Evolutionary conservation across 306 rosid genomes (phyloP), one percentile per base, ranked within the genome.

Genomic region (Cicer pinnatifidum): DNA sequence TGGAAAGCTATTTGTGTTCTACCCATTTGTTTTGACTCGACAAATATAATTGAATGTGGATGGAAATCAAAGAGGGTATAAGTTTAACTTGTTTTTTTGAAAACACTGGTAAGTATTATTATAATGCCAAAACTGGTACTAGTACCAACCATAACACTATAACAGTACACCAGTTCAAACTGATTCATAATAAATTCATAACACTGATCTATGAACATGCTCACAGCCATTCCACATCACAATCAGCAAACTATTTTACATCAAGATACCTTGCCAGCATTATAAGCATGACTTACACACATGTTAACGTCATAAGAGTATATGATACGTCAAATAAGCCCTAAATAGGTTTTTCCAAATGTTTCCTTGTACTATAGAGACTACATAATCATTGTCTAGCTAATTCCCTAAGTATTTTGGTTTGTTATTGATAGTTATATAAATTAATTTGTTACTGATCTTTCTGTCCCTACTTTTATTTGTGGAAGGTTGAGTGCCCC

Each of bases 401-500:
- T 28, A 19, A 51, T 46, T 46, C 10, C 3, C 53, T 17, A 8
- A 8, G 3, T 37, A 37, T 37, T 33, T 51, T 44, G 48, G 10
- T 7, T 46, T 16, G 71, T 33, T 65, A 53, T 33, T 77, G 5
- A 35, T 45, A 17, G 58, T 67, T 65, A 5, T 48, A 35, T 44
- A 73, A 37, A 52, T 15, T 51, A 71, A 67, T 47, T 28, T 38
- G 40, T 70, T 41, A 66, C 23, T 38, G 33, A 68, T 56, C 51
- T 37, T 51, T 63, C n/a, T 62, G 47, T 44, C 41, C 41, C 2
- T 9, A 20, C 60, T 54, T 82, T 72, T 60, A 50, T 48, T 41
- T 52, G 71, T 20, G 67, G 69, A 62, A 39, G 68, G 71, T 64
- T 76, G 46, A 71, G 61, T 10, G 38, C 15, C 39, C 56, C n/a